These are phyloP conservation scores for Coniella lustricola DNA, from an alignment of 2,329 filamentous ascomycete genomes.

Conservation along the genomic window DNA sequence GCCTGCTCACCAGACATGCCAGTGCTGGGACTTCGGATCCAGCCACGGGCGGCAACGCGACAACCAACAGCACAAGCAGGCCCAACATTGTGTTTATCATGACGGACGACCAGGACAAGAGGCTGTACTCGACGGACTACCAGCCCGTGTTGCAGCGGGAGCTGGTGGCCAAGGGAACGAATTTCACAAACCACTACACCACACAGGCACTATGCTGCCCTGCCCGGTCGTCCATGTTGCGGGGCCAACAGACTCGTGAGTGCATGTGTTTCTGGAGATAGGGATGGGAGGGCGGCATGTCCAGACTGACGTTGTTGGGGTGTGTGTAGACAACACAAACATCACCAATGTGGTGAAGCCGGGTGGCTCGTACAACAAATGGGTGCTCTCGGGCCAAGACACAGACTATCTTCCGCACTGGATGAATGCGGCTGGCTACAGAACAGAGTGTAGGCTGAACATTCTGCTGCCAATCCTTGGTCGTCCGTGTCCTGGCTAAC, in stretches of 20 bases:
- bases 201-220: slow-evolving; percentile 24
- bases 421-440: slow-evolving; percentile 35
- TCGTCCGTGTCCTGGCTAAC: too few relatives aligned
- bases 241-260: slow-evolving; percentile 18
- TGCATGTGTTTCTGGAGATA: too few relatives aligned
- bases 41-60: neutral
- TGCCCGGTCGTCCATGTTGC: slow-evolving; percentile 19
- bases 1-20: slow-evolving; percentile 10
- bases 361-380: slow-evolving; percentile 34
- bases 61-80: neutral
- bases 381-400: slow-evolving; percentile 35
- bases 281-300: too few relatives aligned
- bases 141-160: slow-evolving; percentile 18
- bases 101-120: slow-evolving; percentile 20
- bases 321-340: slow-evolving; percentile 22
- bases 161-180: slow-evolving; percentile 19
- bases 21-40: neutral
- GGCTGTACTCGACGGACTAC: slow-evolving; percentile 17
- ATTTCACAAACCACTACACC: slow-evolving; percentile 23
- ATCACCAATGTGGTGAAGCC: slow-evolving; percentile 28
- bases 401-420: slow-evolving; percentile 36
- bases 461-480: neutral
- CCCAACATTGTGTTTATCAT: slow-evolving; percentile 22
- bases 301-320: neutral
- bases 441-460: slow-evolving; percentile 31